Evolutionary conservation across 495 filamentous ascomycete genomes (phyloP).

Genomic region (Penicillium robsamsonii): DNA sequence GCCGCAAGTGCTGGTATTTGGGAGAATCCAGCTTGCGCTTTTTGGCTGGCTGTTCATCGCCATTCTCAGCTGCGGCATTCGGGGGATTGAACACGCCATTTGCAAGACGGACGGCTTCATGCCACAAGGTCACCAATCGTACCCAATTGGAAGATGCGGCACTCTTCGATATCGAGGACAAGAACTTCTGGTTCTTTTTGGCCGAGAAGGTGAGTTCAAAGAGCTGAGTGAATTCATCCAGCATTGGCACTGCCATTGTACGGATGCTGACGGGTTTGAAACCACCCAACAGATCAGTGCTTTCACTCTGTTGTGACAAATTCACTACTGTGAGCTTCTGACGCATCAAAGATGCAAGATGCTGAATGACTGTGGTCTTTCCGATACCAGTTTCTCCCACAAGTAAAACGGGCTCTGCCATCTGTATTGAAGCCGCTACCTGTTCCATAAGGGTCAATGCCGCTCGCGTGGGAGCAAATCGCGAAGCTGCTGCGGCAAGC

Average conservation of each 20-base stretch:
- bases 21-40: slow-evolving; percentile 75
- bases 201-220: slow-evolving; percentile 81
- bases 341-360: slow-evolving; percentile 77
- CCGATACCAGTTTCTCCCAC: slow-evolving; percentile 98
- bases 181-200: slow-evolving; percentile 81
- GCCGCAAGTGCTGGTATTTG: slow-evolving; percentile 62
- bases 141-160: slow-evolving; percentile 81
- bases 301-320: slow-evolving; percentile 95
- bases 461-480: slow-evolving; percentile 47
- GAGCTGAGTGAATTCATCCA: slow-evolving; percentile 89
- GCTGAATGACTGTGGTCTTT: slow-evolving; percentile 94
- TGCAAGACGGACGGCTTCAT: slow-evolving; percentile 82
- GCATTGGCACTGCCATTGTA: slow-evolving; percentile 81
- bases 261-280: slow-evolving; percentile 93
- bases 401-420: slow-evolving; percentile 83
- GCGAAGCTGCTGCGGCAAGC: slow-evolving; percentile 35
- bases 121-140: slow-evolving; percentile 79
- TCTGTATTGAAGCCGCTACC: slow-evolving; percentile 74
- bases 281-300: slow-evolving; percentile 85
- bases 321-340: slow-evolving; percentile 87
- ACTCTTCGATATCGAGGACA: slow-evolving; percentile 74
- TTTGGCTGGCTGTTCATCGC: slow-evolving; percentile 66
- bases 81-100: slow-evolving; percentile 60
- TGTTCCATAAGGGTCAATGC: slow-evolving; percentile 66
- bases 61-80: slow-evolving; percentile 34